These are phyloP conservation scores for Auriscalpium microsporum DNA, from an alignment of 768 basidiomycete species.

Conservation along the genomic window DNA sequence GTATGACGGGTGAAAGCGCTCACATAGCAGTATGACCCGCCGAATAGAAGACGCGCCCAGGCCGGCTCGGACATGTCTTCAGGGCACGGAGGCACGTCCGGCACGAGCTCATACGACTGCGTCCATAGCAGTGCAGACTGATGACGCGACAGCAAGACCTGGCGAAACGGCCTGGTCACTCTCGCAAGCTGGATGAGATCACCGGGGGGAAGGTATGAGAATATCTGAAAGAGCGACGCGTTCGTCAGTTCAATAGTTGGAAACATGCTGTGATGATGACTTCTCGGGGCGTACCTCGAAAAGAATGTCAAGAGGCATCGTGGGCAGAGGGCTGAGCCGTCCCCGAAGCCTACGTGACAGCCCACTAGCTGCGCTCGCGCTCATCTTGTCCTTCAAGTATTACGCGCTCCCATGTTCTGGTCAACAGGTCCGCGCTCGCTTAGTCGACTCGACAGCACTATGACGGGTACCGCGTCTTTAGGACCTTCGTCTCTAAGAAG, in stretches of 20 bases:
- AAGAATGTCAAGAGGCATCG: conserved; percentile 22
- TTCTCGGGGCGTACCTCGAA: conserved; percentile 16
- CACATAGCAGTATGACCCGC: conserved; percentile 7
- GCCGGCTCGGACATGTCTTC: conserved; percentile 4
- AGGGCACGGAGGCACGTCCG: conserved; percentile 3
- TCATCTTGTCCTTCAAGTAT: too few species aligned
- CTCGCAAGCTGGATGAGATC: conserved; percentile 25
- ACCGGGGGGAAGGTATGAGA: conserved; percentile 19
- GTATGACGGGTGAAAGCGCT: background rate
- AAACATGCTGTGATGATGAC: background rate
- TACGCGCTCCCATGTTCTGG: too few species aligned
- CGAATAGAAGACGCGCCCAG: conserved; percentile 7
- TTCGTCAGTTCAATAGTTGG: background rate
- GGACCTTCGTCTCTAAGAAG: too few species aligned
- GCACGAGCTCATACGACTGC: background rate
- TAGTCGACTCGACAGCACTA: too few species aligned
- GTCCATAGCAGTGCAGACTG: conserved; percentile 21
- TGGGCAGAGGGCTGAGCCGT: conserved; percentile 8
- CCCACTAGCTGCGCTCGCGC: too few species aligned
- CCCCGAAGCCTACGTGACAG: background rate
- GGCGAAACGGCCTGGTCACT: conserved; percentile 22
- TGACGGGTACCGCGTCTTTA: too few species aligned
- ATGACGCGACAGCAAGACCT: conserved; percentile 16
- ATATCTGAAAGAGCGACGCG: conserved; percentile 17
- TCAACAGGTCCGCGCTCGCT: too few species aligned